phyloP scores from a whole-genome alignment of 1,139 yeast species.

The Saccharomyces hybrid region DNA sequence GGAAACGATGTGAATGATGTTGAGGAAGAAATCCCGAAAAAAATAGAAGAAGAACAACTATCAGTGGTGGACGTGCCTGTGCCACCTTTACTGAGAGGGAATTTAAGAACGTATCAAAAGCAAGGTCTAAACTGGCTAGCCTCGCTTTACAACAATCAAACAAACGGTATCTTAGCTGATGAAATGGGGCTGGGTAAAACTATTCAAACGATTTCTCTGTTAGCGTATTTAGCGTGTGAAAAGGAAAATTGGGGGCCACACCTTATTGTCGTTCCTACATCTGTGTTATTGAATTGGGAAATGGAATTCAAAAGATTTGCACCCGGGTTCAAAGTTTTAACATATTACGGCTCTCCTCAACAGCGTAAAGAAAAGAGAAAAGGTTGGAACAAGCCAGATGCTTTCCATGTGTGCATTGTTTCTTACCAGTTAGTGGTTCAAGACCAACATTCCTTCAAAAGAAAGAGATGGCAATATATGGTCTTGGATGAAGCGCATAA shows the following conservation, averaged over 20 bases:
- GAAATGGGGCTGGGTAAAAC: constrained; percentile 99
- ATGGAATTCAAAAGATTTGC: constrained; percentile 98
- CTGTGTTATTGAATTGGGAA: constrained; percentile 98
- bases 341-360: constrained; percentile 96
- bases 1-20: constrained; percentile 17
- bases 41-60: constrained; percentile 23
- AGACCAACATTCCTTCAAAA: constrained; percentile 86
- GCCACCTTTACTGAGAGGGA: constrained; percentile 65
- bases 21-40: background rate
- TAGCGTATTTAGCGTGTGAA: constrained; percentile 85
- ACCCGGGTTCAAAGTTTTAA: constrained; percentile 91
- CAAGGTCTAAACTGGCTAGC: constrained; percentile 98
- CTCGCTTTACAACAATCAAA: constrained; percentile 80
- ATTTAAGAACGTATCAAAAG: constrained; percentile 83
- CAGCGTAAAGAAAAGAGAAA: constrained; percentile 92
- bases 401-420: constrained; percentile 94
- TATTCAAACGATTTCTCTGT: constrained; percentile 84
- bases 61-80: constrained; percentile 68
- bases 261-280: constrained; percentile 91
- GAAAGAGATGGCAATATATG: constrained; percentile 94
- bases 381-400: constrained; percentile 96
- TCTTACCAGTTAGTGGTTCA: constrained; percentile 94
- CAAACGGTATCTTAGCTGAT: constrained; percentile 95
- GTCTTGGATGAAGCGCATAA: constrained; percentile 97
- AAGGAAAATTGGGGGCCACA: constrained; percentile 98